phyloP scores from a whole-genome alignment of 805 yeast genomes.

The Saccharomycopsis vini region DNA sequence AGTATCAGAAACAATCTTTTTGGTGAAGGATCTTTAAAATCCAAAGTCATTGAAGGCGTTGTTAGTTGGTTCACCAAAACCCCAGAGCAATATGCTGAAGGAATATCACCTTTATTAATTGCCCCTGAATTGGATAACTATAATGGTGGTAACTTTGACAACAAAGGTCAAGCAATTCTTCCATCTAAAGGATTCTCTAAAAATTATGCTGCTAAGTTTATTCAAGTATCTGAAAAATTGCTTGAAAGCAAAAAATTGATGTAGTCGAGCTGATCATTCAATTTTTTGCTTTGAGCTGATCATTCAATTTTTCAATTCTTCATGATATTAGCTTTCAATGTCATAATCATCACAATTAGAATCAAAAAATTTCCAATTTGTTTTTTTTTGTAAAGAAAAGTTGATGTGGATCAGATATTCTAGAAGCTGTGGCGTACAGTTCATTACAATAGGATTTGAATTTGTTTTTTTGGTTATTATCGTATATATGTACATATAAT shows the following conservation, averaged over 20 bases:
- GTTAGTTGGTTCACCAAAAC: conserved; percentile 27
- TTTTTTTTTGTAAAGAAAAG: too few species aligned
- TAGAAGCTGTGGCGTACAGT: too few species aligned
- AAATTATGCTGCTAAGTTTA: conserved; percentile 25
- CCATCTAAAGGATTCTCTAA: conserved; percentile 26
- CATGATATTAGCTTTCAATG: too few species aligned
- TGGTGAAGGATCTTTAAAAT: conserved; percentile 26
- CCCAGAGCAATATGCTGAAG: conserved; percentile 29
- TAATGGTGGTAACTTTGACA: conserved; percentile 27
- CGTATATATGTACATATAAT: too few species aligned
- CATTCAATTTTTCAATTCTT: too few species aligned
- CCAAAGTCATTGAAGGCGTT: conserved; percentile 23
- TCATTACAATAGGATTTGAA: too few species aligned
- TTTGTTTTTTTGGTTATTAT: too few species aligned
- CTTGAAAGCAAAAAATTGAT: conserved; percentile 18
- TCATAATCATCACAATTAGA: too few species aligned
- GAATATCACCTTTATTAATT: conserved; percentile 26
- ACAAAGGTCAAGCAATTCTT: conserved; percentile 24
- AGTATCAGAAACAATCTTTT: conserved; percentile 28
- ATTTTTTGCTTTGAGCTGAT: too few species aligned
- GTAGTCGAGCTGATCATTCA: neutral
- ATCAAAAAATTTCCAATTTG: too few species aligned
- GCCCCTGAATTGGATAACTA: conserved; percentile 25
- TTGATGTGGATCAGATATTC: too few species aligned
- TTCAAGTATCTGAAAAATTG: conserved; percentile 23